These are phyloP conservation scores for Ganoderma sinense DNA, from an alignment of 1,284 basidiomycete genomes.

Conservation along the genomic window DNA sequence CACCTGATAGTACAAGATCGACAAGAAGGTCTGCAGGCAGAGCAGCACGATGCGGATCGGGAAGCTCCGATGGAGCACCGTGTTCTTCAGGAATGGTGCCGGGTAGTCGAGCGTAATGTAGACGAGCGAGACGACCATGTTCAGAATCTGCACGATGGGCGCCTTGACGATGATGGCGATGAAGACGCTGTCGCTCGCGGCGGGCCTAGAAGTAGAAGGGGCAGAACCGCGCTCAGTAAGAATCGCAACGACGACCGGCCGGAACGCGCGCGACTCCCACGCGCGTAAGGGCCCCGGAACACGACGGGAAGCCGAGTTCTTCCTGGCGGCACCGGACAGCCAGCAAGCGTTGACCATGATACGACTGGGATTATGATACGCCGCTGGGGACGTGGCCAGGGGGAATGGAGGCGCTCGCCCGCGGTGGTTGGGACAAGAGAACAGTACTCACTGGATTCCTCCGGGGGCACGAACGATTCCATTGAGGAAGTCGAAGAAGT, in stretches of 20 bases:
- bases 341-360: not conserved
- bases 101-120: conserved; percentile 77
- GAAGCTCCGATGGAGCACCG: conserved; percentile 70
- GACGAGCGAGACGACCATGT: conserved; percentile 63
- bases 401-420: not conserved
- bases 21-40: conserved; percentile 68
- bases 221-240: not conserved
- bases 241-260: conserved; percentile 8
- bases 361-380: not conserved
- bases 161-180: conserved; percentile 75
- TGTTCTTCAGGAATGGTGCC: conserved; percentile 60
- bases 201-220: conserved; percentile 60
- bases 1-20: conserved; percentile 83
- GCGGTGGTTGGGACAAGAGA: not conserved
- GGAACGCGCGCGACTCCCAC: not conserved
- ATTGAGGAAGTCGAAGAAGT: conserved; percentile 87
- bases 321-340: not conserved
- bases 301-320: not conserved
- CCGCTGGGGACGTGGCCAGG: not conserved
- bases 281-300: not conserved
- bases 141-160: conserved; percentile 74
- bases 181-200: conserved; percentile 68
- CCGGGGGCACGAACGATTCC: conserved; percentile 77
- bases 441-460: conserved; percentile 77
- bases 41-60: conserved; percentile 69